Evolutionary conservation across 2,329 filamentous ascomycete species (phyloP).

Genomic region (Juglanconis juglandina): DNA sequence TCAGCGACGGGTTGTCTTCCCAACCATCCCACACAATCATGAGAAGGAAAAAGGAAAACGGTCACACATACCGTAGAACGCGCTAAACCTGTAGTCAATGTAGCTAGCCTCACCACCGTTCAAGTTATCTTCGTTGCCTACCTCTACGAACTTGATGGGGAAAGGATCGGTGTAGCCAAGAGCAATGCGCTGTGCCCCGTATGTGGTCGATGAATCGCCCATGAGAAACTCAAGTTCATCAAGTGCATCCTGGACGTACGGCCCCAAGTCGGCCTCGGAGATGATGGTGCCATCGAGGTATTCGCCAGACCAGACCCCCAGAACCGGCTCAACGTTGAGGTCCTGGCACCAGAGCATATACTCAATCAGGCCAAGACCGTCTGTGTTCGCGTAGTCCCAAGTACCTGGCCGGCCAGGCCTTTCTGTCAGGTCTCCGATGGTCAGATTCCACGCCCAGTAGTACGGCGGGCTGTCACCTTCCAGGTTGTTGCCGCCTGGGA

Average conservation of each 20-base stretch:
- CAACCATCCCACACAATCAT: conserved; percentile 41
- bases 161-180: conserved; percentile 50
- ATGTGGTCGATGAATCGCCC: conserved; percentile 40
- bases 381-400: conserved; percentile 41
- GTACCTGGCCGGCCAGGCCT: conserved; percentile 34
- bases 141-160: conserved; percentile 46
- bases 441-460: conserved; percentile 31
- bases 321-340: conserved; percentile 21
- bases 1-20: conserved; percentile 24
- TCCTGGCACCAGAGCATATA: conserved; percentile 34
- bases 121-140: conserved; percentile 53
- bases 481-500: conserved; percentile 18
- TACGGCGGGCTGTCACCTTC: conserved; percentile 9
- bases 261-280: conserved; percentile 38
- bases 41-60: background rate
- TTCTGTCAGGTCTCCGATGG: conserved; percentile 35
- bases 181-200: conserved; percentile 44
- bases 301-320: conserved; percentile 46
- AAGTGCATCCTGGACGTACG: conserved; percentile 45
- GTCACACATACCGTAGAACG: conserved; percentile 37
- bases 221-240: conserved; percentile 52
- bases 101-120: conserved; percentile 34
- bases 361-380: conserved; percentile 50
- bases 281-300: conserved; percentile 38
- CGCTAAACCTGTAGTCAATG: conserved; percentile 39